Conservation (phyloP, 1,284 basidiomycete genomes). For the Ustilago curta region DNA sequence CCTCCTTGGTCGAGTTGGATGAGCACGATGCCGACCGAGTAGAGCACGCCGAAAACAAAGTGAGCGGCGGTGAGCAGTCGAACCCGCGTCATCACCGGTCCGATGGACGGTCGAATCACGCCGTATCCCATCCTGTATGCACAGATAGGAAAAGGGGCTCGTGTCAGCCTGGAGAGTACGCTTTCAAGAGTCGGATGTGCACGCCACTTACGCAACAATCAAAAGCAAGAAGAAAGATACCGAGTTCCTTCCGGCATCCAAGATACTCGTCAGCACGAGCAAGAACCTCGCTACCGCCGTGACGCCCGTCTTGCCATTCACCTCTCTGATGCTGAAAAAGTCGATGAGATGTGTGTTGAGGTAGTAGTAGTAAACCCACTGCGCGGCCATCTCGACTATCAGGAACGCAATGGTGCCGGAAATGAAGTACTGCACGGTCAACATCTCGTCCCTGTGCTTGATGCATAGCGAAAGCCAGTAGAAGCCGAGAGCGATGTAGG, state of each 20-base stretch:
- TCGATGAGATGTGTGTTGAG: constrained; percentile 63
- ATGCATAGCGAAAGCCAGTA: constrained; percentile 89
- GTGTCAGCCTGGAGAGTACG: too few relatives aligned
- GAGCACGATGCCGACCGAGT: constrained; percentile 66
- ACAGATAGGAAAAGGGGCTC: too few relatives aligned
- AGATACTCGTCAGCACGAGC: constrained; percentile 72
- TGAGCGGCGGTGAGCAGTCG: constrained; percentile 82
- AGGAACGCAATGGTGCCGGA: constrained; percentile 90
- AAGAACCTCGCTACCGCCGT: constrained; percentile 60
- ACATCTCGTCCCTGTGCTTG: constrained; percentile 78
- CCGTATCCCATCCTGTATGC: constrained; percentile 62
- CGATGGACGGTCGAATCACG: constrained; percentile 77
- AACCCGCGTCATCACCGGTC: constrained; percentile 81
- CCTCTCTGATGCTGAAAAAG: constrained; percentile 55
- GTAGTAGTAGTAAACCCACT: constrained; percentile 63
- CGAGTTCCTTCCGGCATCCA: constrained; percentile 93
- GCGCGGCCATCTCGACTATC: constrained; percentile 89
- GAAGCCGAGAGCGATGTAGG: constrained; percentile 78
- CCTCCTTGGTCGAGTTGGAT: constrained; percentile 80
- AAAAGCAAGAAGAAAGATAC: constrained; percentile 94
- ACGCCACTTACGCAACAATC: constrained; percentile 74
- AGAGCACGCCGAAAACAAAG: constrained; percentile 90
- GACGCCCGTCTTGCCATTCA: constrained; percentile 45
- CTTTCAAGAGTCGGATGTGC: too few relatives aligned
- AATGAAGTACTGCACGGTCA: constrained; percentile 82